Conservation (phyloP, 2,329 filamentous ascomycete genomes). For the Botrytis elliptica region DNA sequence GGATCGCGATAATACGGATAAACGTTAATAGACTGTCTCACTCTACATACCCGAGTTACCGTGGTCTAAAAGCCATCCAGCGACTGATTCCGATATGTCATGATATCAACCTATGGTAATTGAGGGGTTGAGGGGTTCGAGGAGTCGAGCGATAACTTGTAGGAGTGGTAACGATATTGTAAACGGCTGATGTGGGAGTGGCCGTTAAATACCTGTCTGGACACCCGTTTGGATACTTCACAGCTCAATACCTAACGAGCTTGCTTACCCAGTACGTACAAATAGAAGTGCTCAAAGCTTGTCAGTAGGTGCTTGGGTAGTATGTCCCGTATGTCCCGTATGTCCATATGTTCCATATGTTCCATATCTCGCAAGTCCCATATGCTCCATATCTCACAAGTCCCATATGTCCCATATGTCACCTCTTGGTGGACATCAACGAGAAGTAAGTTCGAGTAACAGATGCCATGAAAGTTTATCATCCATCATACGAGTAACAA, state of each 20-base stretch:
- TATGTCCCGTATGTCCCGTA: neutral
- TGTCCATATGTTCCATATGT: no score
- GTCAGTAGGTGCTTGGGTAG: no score
- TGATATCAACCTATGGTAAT: neutral
- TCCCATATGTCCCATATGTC: neutral
- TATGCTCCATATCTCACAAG: no score
- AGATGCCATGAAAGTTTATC: neutral
- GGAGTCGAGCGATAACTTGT: neutral
- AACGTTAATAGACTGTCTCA: neutral
- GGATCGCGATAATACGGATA: slow-evolving; percentile 3
- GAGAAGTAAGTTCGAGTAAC: neutral
- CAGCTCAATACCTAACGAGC: neutral
- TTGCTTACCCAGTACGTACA: neutral
- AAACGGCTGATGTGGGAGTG: neutral
- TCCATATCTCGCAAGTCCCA: no score
- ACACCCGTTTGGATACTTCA: neutral
- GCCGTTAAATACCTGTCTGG: neutral
- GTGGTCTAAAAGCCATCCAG: slow-evolving; percentile 3
- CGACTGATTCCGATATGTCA: neutral
- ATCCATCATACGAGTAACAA: neutral
- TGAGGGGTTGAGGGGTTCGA: neutral
- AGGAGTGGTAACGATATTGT: neutral
- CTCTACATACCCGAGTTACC: slow-evolving; percentile 25
- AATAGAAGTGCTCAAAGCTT: neutral
- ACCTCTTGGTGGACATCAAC: neutral